Evolutionary conservation across 352 stramenopile genomes (phyloP).

Genomic region (Nothophytophthora sp.): DNA sequence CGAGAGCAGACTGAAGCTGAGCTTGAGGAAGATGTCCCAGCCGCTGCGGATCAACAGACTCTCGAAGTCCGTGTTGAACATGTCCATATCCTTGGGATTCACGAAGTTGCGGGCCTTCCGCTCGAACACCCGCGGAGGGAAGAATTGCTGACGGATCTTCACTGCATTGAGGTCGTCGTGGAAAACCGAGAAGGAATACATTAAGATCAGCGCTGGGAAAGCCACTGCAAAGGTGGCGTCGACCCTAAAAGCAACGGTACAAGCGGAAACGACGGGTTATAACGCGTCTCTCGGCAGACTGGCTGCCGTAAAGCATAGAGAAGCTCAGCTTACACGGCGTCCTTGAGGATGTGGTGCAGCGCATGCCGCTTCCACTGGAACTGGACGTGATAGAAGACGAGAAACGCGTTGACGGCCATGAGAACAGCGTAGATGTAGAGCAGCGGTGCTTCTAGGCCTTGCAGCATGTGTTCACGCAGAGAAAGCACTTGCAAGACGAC

Average conservation of each 20-base stretch:
- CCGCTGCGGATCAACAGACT: conserved; percentile 6
- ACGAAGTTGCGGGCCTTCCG: conserved; percentile 33
- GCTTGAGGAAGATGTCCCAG: neutral
- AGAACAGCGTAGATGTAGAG: conserved; percentile 34
- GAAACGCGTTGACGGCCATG: conserved; percentile 39
- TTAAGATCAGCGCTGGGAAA: conserved; percentile 34
- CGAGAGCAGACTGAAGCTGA: conserved; percentile 21
- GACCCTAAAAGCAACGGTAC: conserved; percentile 19
- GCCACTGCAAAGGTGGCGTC: conserved; percentile 39
- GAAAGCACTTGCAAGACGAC: conserved; percentile 28
- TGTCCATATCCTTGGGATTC: conserved; percentile 28
- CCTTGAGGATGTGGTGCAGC: conserved; percentile 33
- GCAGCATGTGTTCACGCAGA: conserved; percentile 22
- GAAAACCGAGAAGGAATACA: conserved; percentile 29
- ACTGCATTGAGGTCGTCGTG: conserved; percentile 33
- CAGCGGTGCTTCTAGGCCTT: conserved; percentile 21
- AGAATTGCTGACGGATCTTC: conserved; percentile 35
- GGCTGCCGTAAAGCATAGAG: neutral
- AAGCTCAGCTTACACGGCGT: conserved; percentile 31
- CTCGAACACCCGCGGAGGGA: conserved; percentile 37
- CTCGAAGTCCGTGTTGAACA: conserved; percentile 36
- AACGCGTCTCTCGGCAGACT: too few species aligned
- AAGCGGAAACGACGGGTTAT: neutral
- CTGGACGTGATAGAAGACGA: conserved; percentile 33
- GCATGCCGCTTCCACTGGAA: conserved; percentile 31